Percentiles rank a stretch among this genome's conserved stretches.
Evolutionary conservation across 768 basidiomycete species (phyloP).

Genomic region (Erythrobasidium yunnanense): DNA sequence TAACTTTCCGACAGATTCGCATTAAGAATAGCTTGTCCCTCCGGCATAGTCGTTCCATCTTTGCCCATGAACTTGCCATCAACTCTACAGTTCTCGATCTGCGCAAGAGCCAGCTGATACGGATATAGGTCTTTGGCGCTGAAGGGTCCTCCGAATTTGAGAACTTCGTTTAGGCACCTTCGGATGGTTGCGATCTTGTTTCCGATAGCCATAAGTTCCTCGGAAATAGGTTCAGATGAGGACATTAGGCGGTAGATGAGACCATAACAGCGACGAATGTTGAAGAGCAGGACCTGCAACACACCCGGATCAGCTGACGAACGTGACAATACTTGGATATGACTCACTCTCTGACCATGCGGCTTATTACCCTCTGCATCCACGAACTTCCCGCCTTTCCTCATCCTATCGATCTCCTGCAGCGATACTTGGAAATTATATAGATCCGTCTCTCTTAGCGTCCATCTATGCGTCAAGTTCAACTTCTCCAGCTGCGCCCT

Average conservation of each 20-base stretch:
- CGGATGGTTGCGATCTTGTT: conserved; percentile 39
- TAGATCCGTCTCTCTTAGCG: conserved; percentile 73
- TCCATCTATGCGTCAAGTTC: conserved; percentile 93
- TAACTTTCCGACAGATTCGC: conserved; percentile 94
- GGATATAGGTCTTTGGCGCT: conserved; percentile 34
- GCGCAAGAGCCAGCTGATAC: conserved; percentile 48
- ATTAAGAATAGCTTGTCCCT: conserved; percentile 92
- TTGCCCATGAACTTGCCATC: conserved; percentile 86
- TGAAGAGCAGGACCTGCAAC: conserved; percentile 72
- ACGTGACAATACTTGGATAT: not conserved
- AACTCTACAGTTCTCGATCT: conserved; percentile 83
- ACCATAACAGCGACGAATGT: conserved; percentile 88
- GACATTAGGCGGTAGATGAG: conserved; percentile 86
- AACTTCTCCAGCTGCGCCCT: conserved; percentile 79
- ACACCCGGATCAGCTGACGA: not conserved
- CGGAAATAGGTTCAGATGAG: conserved; percentile 91
- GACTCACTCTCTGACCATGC: conserved; percentile 80
- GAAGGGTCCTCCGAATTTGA: conserved; percentile 35
- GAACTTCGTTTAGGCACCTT: conserved; percentile 34
- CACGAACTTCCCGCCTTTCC: conserved; percentile 92
- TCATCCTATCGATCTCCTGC: conserved; percentile 93
- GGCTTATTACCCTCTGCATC: conserved; percentile 86
- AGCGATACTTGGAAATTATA: conserved; percentile 87
- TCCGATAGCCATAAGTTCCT: conserved; percentile 66
- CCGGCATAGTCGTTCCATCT: conserved; percentile 71